Base-by-base conservation (phyloP, 768 basidiomycete species). In the Rhizopogon vesiculosus region DNA sequence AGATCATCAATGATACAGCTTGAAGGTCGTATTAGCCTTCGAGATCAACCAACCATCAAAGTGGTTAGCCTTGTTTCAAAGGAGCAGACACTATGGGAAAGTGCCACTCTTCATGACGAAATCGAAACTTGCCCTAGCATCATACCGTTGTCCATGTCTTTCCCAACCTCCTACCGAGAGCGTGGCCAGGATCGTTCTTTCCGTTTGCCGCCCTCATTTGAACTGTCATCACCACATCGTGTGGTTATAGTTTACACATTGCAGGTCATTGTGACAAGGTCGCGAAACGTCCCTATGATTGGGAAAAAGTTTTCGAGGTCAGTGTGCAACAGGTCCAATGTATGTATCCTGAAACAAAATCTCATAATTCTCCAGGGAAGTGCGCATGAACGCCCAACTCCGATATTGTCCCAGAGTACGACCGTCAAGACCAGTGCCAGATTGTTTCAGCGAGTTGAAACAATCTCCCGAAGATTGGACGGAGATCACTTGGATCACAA, bases 161-260 rank as follows among this genome's bases (percentile, higher is more conserved):
- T 70, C 46, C 69, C 69, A 45, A 45, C 67, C 5, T 15, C 61
- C 10, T 70, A 70, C 48, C 53, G 53, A 40, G 69, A 69, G 38
- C 61, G 61, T 18, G 31, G 29, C 1, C 57, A 58, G 43, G 62
- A 53, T 49, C 69, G 56, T 18, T 8, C 44, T 10, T 59, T 42
- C 49, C 70, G 67, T 35, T 61, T 72, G 13, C 69, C 69, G 0
- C 69, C 70, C 33, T 69, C 70, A 12, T 61, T 70, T 58, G 63
- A 64, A 13, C 51, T 70, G 46, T 53, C 25, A 22, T n/a, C 53
- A 16, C 70, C 70, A 12, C 60, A 56, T 41, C 64, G 59, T 31
- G 65, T 59, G 46, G 58, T 58, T n/a, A 60, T 70, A 19, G 56
- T 62, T 3, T 53, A 70, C 55, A 63, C 65, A 8, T 51, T 70